phyloP scores from a whole-genome alignment of 306 rosid genomes.

The Sesbania bispinosa region DNA sequence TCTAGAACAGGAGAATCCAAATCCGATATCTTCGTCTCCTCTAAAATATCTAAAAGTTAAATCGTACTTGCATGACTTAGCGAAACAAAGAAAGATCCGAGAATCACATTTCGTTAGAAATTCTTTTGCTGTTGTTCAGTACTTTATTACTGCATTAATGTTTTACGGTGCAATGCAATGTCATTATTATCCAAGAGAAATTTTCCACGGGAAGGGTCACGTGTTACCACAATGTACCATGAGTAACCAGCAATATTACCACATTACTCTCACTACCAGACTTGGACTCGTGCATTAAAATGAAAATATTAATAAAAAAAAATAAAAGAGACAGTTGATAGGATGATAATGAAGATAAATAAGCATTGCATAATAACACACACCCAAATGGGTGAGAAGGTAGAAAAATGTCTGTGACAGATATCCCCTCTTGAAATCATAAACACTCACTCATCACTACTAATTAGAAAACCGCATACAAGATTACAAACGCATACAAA shows the following conservation, averaged over 20 bases:
- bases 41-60: no score
- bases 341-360: conserved; percentile 15
- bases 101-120: no score
- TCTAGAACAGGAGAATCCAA: no score
- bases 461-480: conserved; percentile 43
- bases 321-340: conserved; percentile 17
- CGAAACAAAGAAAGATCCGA: no score
- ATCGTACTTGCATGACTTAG: no score
- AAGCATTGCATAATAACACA: conserved; percentile 19
- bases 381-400: conserved; percentile 30
- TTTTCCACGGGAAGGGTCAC: neutral
- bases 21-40: no score
- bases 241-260: no score
- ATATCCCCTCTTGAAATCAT: conserved; percentile 44
- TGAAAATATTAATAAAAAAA: conserved; percentile 11
- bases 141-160: no score
- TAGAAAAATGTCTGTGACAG: neutral
- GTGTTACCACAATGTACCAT: neutral
- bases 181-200: neutral
- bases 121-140: no score
- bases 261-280: neutral
- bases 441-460: conserved; percentile 64
- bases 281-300: neutral
- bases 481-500: conserved; percentile 45
- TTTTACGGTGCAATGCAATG: neutral